Percentiles rank a stretch among this genome's conserved stretches.
phyloP scores from a whole-genome alignment of 2,329 filamentous ascomycete species.

The Aspergillus thermomutatus region DNA sequence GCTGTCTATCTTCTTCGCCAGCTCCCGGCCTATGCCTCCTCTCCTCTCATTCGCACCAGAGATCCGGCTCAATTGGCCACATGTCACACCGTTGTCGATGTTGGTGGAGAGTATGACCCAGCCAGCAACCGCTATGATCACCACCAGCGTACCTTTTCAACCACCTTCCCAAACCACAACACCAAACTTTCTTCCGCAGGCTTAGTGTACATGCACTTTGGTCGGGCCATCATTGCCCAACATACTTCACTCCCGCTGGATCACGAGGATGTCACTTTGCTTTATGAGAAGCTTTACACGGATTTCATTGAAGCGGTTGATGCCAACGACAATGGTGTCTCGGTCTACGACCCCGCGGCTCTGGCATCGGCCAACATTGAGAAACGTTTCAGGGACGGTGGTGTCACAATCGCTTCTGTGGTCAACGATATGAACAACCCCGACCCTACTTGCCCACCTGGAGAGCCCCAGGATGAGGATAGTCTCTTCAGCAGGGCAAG shows the following conservation, averaged over 20 bases:
- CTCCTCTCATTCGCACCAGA: slow-evolving; percentile 78
- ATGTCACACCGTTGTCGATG: slow-evolving; percentile 95
- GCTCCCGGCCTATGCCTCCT: slow-evolving; percentile 73
- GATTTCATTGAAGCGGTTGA: slow-evolving; percentile 95
- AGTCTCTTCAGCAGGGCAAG: slow-evolving; percentile 74
- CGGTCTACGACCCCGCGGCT: slow-evolving; percentile 69
- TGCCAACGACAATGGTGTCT: slow-evolving; percentile 95
- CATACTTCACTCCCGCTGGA: slow-evolving; percentile 60
- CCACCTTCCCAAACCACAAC: slow-evolving; percentile 74
- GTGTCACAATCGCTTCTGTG: slow-evolving; percentile 79
- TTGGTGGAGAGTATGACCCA: slow-evolving; percentile 90
- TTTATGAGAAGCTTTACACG: slow-evolving; percentile 87
- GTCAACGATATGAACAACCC: slow-evolving; percentile 77
- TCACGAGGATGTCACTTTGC: slow-evolving; percentile 64
- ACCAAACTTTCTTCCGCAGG: slow-evolving; percentile 95
- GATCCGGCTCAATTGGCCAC: slow-evolving; percentile 72
- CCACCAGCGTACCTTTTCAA: slow-evolving; percentile 87
- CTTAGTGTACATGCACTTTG: slow-evolving; percentile 94
- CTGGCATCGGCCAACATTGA: slow-evolving; percentile 68
- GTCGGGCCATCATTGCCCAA: slow-evolving; percentile 73
- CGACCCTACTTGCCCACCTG: slow-evolving; percentile 46
- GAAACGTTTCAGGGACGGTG: slow-evolving; percentile 79
- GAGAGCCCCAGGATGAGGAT: slow-evolving; percentile 73
- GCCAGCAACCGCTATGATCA: slow-evolving; percentile 81
- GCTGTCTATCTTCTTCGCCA: slow-evolving; percentile 93